Conservation (phyloP, 2,329 filamentous ascomycete genomes). For the Rhinocladiella mackenziei region DNA sequence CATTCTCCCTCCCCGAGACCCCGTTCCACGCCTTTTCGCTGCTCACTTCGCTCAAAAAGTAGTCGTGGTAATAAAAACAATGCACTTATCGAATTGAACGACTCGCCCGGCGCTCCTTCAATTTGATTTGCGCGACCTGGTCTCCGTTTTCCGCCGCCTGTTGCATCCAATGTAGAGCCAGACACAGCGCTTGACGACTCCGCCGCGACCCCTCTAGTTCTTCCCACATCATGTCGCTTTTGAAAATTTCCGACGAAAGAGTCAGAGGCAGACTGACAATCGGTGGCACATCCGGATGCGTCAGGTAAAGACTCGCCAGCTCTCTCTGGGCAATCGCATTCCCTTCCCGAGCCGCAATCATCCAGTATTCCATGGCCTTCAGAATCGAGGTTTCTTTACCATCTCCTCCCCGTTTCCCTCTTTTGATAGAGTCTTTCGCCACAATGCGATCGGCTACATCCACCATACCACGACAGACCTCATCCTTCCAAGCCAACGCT, state of each 20-base stretch:
- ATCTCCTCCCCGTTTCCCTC: conserved; percentile 32
- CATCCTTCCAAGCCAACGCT: conserved; percentile 80
- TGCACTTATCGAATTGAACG: conserved; percentile 51
- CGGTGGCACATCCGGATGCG: conserved; percentile 77
- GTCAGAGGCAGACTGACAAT: conserved; percentile 79
- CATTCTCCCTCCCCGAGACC: too few species aligned
- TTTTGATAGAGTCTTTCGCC: conserved; percentile 47
- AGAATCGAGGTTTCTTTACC: conserved; percentile 63
- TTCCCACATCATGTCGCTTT: conserved; percentile 70
- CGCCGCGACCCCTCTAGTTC: conserved; percentile 39
- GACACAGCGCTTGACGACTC: conserved; percentile 73
- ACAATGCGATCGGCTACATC: conserved; percentile 68
- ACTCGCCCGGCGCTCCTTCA: conserved; percentile 66
- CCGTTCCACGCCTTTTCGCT: too few species aligned
- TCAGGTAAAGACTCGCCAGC: conserved; percentile 87
- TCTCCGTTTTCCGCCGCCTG: conserved; percentile 81
- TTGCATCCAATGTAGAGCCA: conserved; percentile 97
- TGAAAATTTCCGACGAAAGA: conserved; percentile 83
- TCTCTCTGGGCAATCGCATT: conserved; percentile 85
- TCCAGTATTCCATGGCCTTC: conserved; percentile 84
- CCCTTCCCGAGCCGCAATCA: conserved; percentile 90
- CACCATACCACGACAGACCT: conserved; percentile 81
- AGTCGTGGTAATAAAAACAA: conserved; percentile 20
- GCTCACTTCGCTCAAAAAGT: too few species aligned
- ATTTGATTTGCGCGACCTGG: conserved; percentile 73